phyloP scores from a whole-genome alignment of 176 grass and related monocot species.

The Aegilops bicornis region DNA sequence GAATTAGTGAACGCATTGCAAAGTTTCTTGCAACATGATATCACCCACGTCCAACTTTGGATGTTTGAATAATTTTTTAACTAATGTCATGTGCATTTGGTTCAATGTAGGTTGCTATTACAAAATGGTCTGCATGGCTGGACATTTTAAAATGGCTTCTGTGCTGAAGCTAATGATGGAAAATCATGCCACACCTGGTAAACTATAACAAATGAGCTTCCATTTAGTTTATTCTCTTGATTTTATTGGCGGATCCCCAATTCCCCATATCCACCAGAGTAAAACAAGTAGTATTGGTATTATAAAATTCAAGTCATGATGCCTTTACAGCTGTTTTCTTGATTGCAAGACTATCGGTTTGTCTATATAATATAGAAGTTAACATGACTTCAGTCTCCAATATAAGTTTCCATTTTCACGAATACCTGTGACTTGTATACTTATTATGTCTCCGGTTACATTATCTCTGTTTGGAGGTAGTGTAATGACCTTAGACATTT shows the following conservation, averaged over 20 bases:
- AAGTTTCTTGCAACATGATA: neutral
- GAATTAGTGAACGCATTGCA: neutral
- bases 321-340: neutral
- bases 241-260: neutral
- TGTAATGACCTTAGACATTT: slow-evolving; percentile 18
- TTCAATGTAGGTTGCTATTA: slow-evolving; percentile 47
- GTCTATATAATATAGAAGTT: neutral
- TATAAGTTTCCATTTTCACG: neutral
- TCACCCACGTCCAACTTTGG: neutral
- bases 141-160: slow-evolving; percentile 73
- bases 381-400: neutral
- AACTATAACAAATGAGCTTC: neutral
- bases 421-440: neutral
- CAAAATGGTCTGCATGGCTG: slow-evolving; percentile 79
- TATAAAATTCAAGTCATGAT: slow-evolving; percentile 6
- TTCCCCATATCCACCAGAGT: neutral
- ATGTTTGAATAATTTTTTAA: slow-evolving; percentile 9
- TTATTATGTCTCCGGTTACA: neutral
- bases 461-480: neutral
- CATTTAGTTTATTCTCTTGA: slow-evolving; percentile 13
- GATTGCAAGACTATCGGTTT: neutral
- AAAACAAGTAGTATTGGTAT: neutral
- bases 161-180: slow-evolving; percentile 65
- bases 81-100: slow-evolving; percentile 13
- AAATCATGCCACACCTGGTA: slow-evolving; percentile 63